Conservation (phyloP, 2,329 filamentous ascomycete species). For the Davidsoniella eucalypti region DNA sequence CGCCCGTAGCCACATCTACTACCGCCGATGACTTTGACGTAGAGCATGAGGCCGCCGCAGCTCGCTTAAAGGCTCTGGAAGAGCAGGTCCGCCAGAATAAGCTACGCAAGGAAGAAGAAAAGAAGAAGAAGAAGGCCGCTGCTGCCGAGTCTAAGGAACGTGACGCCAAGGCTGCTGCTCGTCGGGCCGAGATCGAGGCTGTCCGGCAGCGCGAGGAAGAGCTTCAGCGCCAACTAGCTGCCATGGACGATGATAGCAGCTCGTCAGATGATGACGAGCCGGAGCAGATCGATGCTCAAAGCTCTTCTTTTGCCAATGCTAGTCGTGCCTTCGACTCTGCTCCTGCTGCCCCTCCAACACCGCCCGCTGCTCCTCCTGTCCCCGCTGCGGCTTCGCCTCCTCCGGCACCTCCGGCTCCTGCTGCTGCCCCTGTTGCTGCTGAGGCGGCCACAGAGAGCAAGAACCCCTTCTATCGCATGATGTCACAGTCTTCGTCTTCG, state of each 20-base stretch:
- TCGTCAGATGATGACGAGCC: conserved; percentile 68
- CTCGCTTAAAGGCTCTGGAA: conserved; percentile 74
- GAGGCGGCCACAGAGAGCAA: conserved; percentile 64
- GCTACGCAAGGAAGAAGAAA: conserved; percentile 91
- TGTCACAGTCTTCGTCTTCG: conserved; percentile 46
- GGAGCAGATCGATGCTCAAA: conserved; percentile 48
- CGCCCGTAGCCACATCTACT: conserved; percentile 28
- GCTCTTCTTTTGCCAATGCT: conserved; percentile 40
- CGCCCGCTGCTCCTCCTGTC: conserved; percentile 28
- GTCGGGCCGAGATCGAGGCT: conserved; percentile 81
- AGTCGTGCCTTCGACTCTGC: conserved; percentile 21
- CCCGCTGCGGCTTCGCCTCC: conserved; percentile 29
- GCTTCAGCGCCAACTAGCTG: conserved; percentile 71
- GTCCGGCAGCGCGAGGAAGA: conserved; percentile 81
- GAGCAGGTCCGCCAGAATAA: conserved; percentile 90
- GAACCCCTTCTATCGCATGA: conserved; percentile 88
- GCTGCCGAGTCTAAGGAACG: conserved; percentile 76
- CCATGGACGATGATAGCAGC: conserved; percentile 52
- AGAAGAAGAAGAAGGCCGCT: conserved; percentile 78
- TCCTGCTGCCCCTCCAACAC: conserved; percentile 26
- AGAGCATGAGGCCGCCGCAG: conserved; percentile 66
- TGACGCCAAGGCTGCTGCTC: conserved; percentile 66
- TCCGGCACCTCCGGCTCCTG: conserved; percentile 34
- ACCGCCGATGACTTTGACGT: conserved; percentile 49
- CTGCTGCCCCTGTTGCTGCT: conserved; percentile 34